phyloP scores from a whole-genome alignment of 495 filamentous ascomycete genomes.

The Penicillium mononematosum region DNA sequence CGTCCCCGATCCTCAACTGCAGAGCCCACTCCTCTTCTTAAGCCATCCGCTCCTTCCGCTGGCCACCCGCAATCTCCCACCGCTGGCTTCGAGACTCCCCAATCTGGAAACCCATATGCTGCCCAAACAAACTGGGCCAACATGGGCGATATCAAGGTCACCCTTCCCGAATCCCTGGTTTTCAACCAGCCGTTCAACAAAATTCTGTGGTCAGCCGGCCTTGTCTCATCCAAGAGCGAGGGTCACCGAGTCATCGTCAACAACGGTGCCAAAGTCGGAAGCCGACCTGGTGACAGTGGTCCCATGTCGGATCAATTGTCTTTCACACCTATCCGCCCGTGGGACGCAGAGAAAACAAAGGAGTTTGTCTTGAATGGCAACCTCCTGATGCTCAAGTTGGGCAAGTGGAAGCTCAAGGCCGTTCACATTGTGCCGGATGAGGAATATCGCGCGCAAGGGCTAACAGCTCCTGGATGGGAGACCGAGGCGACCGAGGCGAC shows the following conservation, averaged over 20 bases:
- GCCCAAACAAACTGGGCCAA: conserved; percentile 48
- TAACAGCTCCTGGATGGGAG: conserved; percentile 48
- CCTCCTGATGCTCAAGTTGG: conserved; percentile 66
- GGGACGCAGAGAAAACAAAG: conserved; percentile 54
- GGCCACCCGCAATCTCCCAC: conserved; percentile 23
- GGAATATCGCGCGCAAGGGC: conserved; percentile 52
- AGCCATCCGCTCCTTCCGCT: conserved; percentile 21
- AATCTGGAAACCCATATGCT: conserved; percentile 43
- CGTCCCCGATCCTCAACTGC: conserved; percentile 39
- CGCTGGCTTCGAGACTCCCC: conserved; percentile 31
- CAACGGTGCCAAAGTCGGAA: conserved; percentile 65
- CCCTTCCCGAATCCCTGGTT: conserved; percentile 66
- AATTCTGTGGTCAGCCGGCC: conserved; percentile 65
- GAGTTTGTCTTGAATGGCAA: conserved; percentile 63
- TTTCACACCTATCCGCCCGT: conserved; percentile 61
- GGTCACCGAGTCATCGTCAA: conserved; percentile 61
- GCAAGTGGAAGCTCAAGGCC: conserved; percentile 78
- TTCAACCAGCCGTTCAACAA: conserved; percentile 58
- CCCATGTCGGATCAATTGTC: conserved; percentile 58
- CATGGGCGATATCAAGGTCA: conserved; percentile 52
- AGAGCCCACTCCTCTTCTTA: conserved; percentile 41
- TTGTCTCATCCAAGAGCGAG: conserved; percentile 63
- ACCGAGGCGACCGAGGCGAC: conserved; percentile 12
- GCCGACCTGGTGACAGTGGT: conserved; percentile 50
- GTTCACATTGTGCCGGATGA: conserved; percentile 71